These are phyloP conservation scores for Collybia sordida DNA, from an alignment of 768 basidiomycete genomes.

Conservation along the genomic window DNA sequence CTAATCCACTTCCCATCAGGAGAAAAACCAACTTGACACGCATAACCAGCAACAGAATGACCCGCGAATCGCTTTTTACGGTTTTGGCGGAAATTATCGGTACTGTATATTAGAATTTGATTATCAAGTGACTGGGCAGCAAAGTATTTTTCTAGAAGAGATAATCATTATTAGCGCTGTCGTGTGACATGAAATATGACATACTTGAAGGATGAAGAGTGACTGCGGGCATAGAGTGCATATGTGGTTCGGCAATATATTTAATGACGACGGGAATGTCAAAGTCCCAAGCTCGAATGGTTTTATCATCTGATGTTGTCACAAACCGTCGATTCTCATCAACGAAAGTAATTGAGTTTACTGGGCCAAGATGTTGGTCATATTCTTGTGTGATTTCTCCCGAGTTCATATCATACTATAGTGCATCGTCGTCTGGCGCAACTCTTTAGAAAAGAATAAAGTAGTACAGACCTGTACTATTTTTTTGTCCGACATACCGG, in stretches of 20 bases:
- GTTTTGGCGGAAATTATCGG: slow-evolving; percentile 98
- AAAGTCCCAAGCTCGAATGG: slow-evolving; percentile 98
- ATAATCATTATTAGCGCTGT: slow-evolving; percentile 9
- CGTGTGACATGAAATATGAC: slow-evolving; percentile 31
- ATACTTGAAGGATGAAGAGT: slow-evolving; percentile 92
- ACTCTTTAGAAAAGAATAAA: neutral
- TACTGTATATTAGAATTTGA: slow-evolving; percentile 95
- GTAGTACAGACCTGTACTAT: slow-evolving; percentile 80
- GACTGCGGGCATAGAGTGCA: slow-evolving; percentile 99
- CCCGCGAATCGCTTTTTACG: slow-evolving; percentile 98
- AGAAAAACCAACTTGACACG: slow-evolving; percentile 95
- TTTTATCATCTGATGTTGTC: slow-evolving; percentile 98
- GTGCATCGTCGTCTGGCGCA: slow-evolving; percentile 4
- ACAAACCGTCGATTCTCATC: slow-evolving; percentile 97
- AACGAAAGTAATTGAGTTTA: slow-evolving; percentile 98
- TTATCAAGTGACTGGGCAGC: slow-evolving; percentile 98
- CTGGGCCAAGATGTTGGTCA: slow-evolving; percentile 97
- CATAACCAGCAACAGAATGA: slow-evolving; percentile 95
- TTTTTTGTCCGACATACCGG: slow-evolving; percentile 99
- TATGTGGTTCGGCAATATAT: slow-evolving; percentile 97
- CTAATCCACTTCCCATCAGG: slow-evolving; percentile 99
- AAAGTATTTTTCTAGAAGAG: slow-evolving; percentile 79
- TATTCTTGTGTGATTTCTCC: slow-evolving; percentile 98
- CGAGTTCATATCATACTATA: slow-evolving; percentile 91
- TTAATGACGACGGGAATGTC: slow-evolving; percentile 99